These are phyloP conservation scores for Cystobasidium slooffiae DNA, from an alignment of 1,284 basidiomycete genomes.

Conservation along the genomic window DNA sequence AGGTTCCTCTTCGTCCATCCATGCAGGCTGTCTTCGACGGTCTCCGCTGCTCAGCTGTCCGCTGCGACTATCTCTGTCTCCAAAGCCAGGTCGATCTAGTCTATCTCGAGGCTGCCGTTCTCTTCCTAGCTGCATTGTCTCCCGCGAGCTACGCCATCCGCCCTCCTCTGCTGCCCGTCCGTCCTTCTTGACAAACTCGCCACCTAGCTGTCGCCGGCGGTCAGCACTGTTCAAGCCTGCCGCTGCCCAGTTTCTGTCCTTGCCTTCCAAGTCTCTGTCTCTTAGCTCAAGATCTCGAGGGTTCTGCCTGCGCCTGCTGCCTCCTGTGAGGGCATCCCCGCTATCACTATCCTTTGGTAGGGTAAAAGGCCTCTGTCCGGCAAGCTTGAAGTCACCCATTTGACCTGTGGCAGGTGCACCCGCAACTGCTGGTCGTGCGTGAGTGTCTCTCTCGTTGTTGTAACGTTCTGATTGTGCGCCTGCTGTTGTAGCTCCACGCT, in stretches of 20 bases:
- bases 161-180: constrained; percentile 41
- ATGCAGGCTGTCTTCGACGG: constrained; percentile 42
- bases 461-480: background rate
- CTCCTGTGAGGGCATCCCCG: constrained; percentile 8
- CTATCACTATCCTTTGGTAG: constrained; percentile 23
- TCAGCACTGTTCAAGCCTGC: constrained; percentile 12
- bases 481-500: constrained; percentile 2
- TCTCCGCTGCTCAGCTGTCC: constrained; percentile 17
- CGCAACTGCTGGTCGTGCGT: constrained; percentile 1
- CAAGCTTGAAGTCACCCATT: constrained; percentile 41
- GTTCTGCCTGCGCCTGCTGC: constrained; percentile 7
- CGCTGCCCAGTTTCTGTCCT: constrained; percentile 30
- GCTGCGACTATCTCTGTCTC: background rate
- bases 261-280: constrained; percentile 8
- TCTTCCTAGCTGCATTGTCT: constrained; percentile 23
- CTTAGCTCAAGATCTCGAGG: background rate
- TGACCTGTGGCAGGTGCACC: constrained; percentile 22
- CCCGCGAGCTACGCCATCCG: constrained; percentile 35
- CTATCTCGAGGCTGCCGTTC: constrained; percentile 11
- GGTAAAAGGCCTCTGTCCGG: constrained; percentile 20
- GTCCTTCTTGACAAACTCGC: constrained; percentile 43
- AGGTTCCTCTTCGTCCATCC: constrained; percentile 42
- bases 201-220: constrained; percentile 24
- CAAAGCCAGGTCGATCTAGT: background rate
- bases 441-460: constrained; percentile 10